A percentile compares a stretch with the other conserved stretches of the same genome.
These are phyloP conservation scores for Cercospora nicotianae DNA, from an alignment of 2,329 filamentous ascomycete species.

Conservation along the genomic window DNA sequence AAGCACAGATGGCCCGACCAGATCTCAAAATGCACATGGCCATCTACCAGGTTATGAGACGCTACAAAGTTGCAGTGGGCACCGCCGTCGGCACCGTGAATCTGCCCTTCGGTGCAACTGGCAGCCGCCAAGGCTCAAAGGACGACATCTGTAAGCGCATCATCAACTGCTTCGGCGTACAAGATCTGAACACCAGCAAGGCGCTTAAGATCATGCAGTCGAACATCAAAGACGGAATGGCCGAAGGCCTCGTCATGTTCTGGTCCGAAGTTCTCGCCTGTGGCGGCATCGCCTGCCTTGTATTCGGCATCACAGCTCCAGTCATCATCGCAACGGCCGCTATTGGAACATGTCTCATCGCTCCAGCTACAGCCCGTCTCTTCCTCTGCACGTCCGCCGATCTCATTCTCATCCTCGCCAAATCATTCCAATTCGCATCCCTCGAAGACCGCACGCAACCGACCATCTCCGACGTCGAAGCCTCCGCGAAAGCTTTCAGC, in stretches of 20 bases:
- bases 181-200: conserved; percentile 21
- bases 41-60: conserved; percentile 37
- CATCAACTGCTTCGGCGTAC: conserved; percentile 31
- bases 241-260: conserved; percentile 22
- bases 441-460: not conserved
- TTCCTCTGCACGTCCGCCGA: conserved; percentile 40
- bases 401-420: conserved; percentile 38
- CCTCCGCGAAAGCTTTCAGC: not conserved
- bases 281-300: conserved; percentile 29
- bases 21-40: conserved; percentile 41
- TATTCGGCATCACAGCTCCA: conserved; percentile 32
- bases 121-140: conserved; percentile 28
- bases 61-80: conserved; percentile 34
- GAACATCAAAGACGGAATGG: conserved; percentile 28
- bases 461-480: not conserved
- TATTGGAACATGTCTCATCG: conserved; percentile 28
- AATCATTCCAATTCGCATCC: conserved; percentile 33
- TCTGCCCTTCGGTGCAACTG: conserved; percentile 24
- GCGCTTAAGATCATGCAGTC: conserved; percentile 26
- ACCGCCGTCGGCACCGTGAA: conserved; percentile 28
- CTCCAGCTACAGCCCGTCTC: conserved; percentile 37
- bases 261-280: conserved; percentile 25
- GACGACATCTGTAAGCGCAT: conserved; percentile 30
- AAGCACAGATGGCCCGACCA: conserved; percentile 39
- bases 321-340: conserved; percentile 32